A percentile compares a stretch with the other conserved stretches of the same genome.
These are phyloP conservation scores for Lactifluus volemus DNA, from an alignment of 768 basidiomycete species.

Conservation along the genomic window DNA sequence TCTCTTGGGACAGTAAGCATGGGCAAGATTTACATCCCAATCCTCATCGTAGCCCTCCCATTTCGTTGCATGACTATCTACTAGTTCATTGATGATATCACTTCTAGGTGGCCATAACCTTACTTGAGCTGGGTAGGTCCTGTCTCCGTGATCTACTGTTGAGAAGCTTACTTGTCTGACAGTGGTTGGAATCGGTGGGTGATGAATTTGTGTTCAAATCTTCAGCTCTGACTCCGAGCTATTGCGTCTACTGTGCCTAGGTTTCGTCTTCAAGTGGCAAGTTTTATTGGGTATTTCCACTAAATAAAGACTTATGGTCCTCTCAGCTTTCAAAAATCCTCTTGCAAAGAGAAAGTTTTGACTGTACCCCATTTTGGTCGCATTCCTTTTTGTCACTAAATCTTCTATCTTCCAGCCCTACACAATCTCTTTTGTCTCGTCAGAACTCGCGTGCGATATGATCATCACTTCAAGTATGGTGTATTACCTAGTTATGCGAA, in stretches of 20 bases:
- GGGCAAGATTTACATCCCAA: background rate
- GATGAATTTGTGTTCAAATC: background rate
- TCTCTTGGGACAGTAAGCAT: slow-evolving; percentile 1
- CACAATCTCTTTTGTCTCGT: background rate
- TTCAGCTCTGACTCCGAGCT: background rate
- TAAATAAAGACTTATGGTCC: background rate
- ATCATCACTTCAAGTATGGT: slow-evolving; percentile 1
- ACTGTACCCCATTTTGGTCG: background rate
- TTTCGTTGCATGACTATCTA: too few relatives aligned
- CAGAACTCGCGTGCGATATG: background rate
- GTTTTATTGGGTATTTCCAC: background rate
- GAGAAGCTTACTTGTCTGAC: background rate
- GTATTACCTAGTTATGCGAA: background rate
- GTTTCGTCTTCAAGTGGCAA: background rate
- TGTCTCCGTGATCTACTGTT: background rate
- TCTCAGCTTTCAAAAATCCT: background rate
- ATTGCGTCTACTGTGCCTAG: background rate
- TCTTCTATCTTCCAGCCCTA: background rate
- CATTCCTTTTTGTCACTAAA: background rate
- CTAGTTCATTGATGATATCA: background rate
- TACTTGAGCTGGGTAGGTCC: background rate
- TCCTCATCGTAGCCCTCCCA: background rate
- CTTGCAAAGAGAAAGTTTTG: background rate
- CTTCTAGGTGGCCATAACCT: background rate
- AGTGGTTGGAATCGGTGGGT: background rate